Base-by-base conservation (phyloP, 2,329 filamentous ascomycete species). In the Beauveria asiatica region DNA sequence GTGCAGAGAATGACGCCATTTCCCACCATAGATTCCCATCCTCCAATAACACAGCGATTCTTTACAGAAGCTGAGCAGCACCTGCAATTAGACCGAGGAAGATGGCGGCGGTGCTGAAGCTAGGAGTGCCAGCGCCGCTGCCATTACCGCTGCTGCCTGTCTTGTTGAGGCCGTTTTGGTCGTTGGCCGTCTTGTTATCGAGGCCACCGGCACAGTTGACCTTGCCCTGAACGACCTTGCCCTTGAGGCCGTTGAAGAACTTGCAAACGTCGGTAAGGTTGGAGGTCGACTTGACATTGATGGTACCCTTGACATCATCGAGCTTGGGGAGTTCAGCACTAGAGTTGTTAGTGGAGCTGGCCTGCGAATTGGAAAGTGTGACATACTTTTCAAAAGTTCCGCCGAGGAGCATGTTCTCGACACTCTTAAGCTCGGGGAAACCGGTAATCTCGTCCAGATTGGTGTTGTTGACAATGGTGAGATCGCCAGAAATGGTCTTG, bases 401-500 rank as follows among this genome's bases (percentile, higher is more conserved):
- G 68, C 86, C 86, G 73, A 91, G 87, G 70, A 97, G 80, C 68
- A 90, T 91, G 77, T 92, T 93, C 65, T 80, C 83, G 62, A 97
- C 84, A 59, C 78, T 83, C 70, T 83, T 71, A 30, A 99, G 83
- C 65, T 79, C 72, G 63, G 82, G 80, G 76, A 97, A 89, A 39
- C 84, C 84, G 65, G 82, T 75, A 60, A 97, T 80, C 62, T 77
- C 72, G 60, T 75, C 67, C 39, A 97, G 82, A 60, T 80, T 78
- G 63, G 90, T 90, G 86, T 97, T 97, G 84, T 96, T 96, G 76
- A 89, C 87, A 70, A 99, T 84, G 67, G 88, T 85, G 72, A 96
- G 83, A 72, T 88, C 90, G 77, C 90, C 92, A 66, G 83, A 84
- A 69, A 96, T 82, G 59, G 76, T 81, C 65, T 79, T 81, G 50